These are phyloP conservation scores for Micromonas commoda DNA, from an alignment of 139 green algal genomes.

Conservation along the genomic window DNA sequence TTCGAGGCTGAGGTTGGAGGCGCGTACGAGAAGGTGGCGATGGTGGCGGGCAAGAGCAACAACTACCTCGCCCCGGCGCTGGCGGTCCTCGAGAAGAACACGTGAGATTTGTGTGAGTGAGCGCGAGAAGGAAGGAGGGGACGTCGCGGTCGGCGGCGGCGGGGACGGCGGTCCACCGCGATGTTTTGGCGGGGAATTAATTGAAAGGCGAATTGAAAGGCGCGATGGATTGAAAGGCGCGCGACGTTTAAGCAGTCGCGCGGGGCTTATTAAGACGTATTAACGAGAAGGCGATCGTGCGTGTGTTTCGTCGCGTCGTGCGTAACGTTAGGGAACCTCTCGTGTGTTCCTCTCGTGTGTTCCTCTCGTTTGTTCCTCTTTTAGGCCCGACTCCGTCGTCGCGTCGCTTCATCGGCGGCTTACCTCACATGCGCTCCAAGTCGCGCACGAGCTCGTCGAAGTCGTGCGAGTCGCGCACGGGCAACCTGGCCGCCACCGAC, in stretches of 20 bases:
- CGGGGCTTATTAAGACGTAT: neutral
- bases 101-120: constrained; percentile 41
- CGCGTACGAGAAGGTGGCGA: constrained; percentile 79
- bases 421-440: too few species aligned
- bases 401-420: neutral
- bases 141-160: neutral
- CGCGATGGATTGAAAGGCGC: neutral
- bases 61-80: constrained; percentile 82
- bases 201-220: neutral
- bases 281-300: neutral
- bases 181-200: too few species aligned
- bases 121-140: neutral
- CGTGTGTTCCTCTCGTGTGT: too few species aligned
- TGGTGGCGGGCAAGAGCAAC: constrained; percentile 59
- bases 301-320: too few species aligned
- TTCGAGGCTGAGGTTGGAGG: constrained; percentile 63
- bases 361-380: neutral
- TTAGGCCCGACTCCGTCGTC: neutral
- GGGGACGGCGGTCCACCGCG: too few species aligned
- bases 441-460: too few species aligned
- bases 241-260: too few species aligned
- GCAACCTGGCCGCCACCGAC: too few species aligned
- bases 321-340: too few species aligned
- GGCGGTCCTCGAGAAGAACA: constrained; percentile 69
- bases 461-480: too few species aligned